A percentile compares a stretch with the other conserved stretches of the same genome.
These are phyloP conservation scores for Apiosordaria backusii DNA, from an alignment of 495 filamentous ascomycete genomes.

Conservation along the genomic window DNA sequence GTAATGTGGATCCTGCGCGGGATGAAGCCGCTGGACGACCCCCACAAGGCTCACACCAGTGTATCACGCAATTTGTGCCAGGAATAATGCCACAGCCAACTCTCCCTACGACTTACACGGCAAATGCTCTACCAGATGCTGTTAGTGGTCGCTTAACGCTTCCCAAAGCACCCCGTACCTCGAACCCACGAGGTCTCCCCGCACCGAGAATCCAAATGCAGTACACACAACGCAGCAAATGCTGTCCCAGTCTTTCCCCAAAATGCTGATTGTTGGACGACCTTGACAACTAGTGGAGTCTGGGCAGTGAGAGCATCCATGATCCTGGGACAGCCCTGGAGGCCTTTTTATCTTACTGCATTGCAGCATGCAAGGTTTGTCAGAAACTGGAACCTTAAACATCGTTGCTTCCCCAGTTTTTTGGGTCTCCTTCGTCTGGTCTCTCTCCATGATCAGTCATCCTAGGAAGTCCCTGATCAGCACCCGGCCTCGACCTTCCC, in stretches of 20 bases:
- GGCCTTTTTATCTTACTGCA: no score
- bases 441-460: not conserved
- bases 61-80: slow-evolving; percentile 1
- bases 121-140: not conserved
- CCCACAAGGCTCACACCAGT: not conserved
- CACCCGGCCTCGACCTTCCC: not conserved
- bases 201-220: not conserved
- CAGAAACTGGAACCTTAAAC: not conserved
- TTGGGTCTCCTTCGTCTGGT: not conserved
- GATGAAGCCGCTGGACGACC: not conserved
- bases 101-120: not conserved
- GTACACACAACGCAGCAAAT: not conserved
- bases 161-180: not conserved
- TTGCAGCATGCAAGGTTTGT: not conserved
- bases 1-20: not conserved
- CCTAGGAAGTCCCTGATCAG: not conserved
- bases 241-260: not conserved
- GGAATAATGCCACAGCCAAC: not conserved
- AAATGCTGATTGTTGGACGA: not conserved
- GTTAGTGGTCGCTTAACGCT: not conserved
- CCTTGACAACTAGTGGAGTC: not conserved
- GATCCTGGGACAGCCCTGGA: not conserved
- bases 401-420: not conserved
- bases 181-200: not conserved
- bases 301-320: not conserved